These are phyloP conservation scores for Abortiporus biennis DNA, from an alignment of 1,284 basidiomycete genomes.

Conservation along the genomic window DNA sequence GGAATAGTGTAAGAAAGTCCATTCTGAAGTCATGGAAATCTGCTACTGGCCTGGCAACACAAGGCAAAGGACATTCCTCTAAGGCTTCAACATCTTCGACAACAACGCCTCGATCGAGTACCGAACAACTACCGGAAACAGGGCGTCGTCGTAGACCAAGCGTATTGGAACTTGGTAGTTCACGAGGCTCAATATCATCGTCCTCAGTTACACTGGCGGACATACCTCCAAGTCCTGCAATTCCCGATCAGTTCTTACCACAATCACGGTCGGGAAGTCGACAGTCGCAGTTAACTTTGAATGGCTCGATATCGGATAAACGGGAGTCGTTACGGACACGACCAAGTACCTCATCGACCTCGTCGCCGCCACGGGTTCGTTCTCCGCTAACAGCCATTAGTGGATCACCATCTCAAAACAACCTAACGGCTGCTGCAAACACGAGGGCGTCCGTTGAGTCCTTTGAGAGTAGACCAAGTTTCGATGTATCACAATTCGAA, in stretches of 20 bases:
- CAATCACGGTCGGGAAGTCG: constrained; percentile 26
- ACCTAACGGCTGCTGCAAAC: constrained; percentile 13
- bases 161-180: constrained; percentile 27
- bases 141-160: constrained; percentile 31
- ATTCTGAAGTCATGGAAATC: constrained; percentile 62
- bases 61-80: constrained; percentile 9
- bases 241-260: constrained; percentile 31
- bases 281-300: constrained; percentile 24
- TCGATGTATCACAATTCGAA: constrained; percentile 31
- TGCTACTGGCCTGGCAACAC: constrained; percentile 25
- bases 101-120: constrained; percentile 23
- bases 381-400: constrained; percentile 19
- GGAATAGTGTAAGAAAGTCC: constrained; percentile 49
- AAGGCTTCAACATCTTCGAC: constrained; percentile 19
- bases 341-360: constrained; percentile 23
- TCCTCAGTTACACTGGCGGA: constrained; percentile 19
- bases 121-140: constrained; percentile 21
- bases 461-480: constrained; percentile 26
- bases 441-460: constrained; percentile 26
- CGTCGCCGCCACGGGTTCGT: constrained; percentile 21
- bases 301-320: constrained; percentile 7
- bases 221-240: constrained; percentile 36
- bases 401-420: constrained; percentile 24
- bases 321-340: constrained; percentile 13
- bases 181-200: constrained; percentile 22